Evolutionary conservation across 2,329 filamentous ascomycete genomes (phyloP).

Genomic region (Metarhizium rileyi): DNA sequence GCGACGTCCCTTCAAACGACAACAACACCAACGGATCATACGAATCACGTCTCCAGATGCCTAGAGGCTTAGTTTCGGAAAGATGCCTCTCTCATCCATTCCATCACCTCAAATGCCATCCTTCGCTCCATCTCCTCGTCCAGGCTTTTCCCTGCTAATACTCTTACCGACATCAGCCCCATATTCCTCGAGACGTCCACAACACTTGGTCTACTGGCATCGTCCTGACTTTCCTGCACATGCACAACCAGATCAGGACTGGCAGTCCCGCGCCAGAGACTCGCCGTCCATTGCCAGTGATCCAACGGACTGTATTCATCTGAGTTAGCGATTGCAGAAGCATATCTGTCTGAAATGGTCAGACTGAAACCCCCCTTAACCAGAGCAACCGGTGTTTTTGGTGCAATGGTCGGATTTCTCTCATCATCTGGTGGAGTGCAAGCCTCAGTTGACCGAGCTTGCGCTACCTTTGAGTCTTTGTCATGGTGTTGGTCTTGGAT

Average conservation of each 20-base stretch:
- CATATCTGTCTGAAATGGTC: conserved; percentile 65
- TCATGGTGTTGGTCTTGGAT: conserved; percentile 3
- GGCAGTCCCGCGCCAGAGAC: conserved; percentile 78
- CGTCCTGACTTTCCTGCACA: conserved; percentile 33
- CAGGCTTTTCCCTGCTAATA: conserved; percentile 33
- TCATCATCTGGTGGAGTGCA: conserved; percentile 6
- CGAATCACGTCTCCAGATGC: conserved; percentile 10
- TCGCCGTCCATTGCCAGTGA: conserved; percentile 97
- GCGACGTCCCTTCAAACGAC: background rate
- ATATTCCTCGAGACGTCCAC: conserved; percentile 48
- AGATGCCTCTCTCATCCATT: conserved; percentile 55
- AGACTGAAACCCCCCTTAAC: conserved; percentile 73
- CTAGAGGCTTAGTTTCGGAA: conserved; percentile 24
- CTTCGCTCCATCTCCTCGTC: conserved; percentile 64
- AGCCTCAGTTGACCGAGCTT: conserved; percentile 3
- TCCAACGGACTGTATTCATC: conserved; percentile 75
- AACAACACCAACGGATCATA: conserved; percentile 2
- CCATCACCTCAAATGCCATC: conserved; percentile 77
- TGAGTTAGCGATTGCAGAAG: conserved; percentile 60
- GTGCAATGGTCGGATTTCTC: conserved; percentile 5
- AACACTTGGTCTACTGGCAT: conserved; percentile 25
- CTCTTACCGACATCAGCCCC: conserved; percentile 44
- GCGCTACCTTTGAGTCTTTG: conserved; percentile 1
- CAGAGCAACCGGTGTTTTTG: conserved; percentile 57
- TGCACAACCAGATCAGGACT: conserved; percentile 74